Evolutionary conservation across 2,329 filamentous ascomycete species (phyloP), one percentile per base, ranked within the genome.

Genomic region (Epichloe amarillans): DNA sequence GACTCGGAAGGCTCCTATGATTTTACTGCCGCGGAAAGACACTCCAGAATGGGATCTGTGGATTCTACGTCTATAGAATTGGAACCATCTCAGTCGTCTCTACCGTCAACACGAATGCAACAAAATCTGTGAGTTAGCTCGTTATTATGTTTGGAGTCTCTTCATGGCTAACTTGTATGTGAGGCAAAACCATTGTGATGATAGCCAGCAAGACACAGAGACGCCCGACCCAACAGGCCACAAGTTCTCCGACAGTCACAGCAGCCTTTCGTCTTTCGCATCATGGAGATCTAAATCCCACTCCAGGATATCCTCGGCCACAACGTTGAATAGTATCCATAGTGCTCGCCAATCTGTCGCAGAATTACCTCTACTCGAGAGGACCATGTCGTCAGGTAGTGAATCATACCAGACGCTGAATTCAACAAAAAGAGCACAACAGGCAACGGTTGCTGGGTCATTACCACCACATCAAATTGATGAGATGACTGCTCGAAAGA

Each of bases 271-370:
- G 3, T 75, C 72, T 1, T 72, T 72, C 57, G 68, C 69, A 17
- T 72, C 73, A 3, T 71, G 74, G 3, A 69, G 66, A 1, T 75
- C 73, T 1, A 62, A 65, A 14, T 65, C 68, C 0, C 74, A 79
- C 57, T 79, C 76, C 2, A 68, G 75, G 38, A 68, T 76, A 47
- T 78, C 76, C 2, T 79, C 76, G 0, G 66, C 72, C 42, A 78
- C 76, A 1, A 78, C 74, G 0, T 65, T 74, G 21, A 70, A 71
- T 47, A 70, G 70, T 10, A 61, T 66, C 7, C 66, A 68, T 51
- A 60, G 64, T 12, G 58, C 67, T 40, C 61, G 60, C 14, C 57
- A 63, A 10, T 60, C 66, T 5, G 54, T 66, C 19, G 61, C 64
- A 21, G 70, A 74, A 43, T 61, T 69, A 39, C 64, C 66, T 5